Base-by-base conservation (phyloP, 75 land plant species). In the Adiantum capillusveneris region DNA sequence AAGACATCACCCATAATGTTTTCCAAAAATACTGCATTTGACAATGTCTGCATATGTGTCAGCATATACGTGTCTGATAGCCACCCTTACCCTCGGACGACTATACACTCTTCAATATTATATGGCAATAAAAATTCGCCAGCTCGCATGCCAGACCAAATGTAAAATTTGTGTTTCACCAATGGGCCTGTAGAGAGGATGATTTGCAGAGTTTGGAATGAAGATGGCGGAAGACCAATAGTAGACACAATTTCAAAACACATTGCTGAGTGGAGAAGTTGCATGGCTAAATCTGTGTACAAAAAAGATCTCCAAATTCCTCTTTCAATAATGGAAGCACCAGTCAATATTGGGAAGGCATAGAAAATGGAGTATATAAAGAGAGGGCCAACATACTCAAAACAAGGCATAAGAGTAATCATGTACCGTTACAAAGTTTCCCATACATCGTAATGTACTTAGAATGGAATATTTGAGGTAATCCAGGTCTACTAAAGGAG, bases 241-340 rank as follows among this genome's bases (percentile, higher is more conserved):
- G 60, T 92, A 92, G 16, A 71, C 69, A 59, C 89, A 92, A 74
- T 92, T 92, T 31, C 97, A 53, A 56, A 91, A 92, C 30, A 88
- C 95, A 67, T 92, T 84, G 26, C 81, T 61, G 0, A 92, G 62
- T 11, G 97, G 97, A 22, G 97, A 92, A 42, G 97, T 92, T 50
- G 97, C 97, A 68, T 92, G 97, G 67, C 94, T 88, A 76, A 92
- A 92, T 34, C 95, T 71, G 41, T 92, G 97, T 36, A 92, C 80
- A 36, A 92, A 88, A 64, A 91, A 88, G 1, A 95, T 92, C 62
- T 92, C 97, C 64, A 92, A 58, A 19, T 82, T 85, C 0, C 95
- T 77, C 57, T 92, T 92, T 68, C 72, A 82, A 71, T 92, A 92
- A 51, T 92, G 98, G 71, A 92, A 79, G 61, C 83, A 84, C 98